These are phyloP conservation scores for Prunella vulgaris DNA, from an alignment of 257 asterid species.

Conservation along the genomic window DNA sequence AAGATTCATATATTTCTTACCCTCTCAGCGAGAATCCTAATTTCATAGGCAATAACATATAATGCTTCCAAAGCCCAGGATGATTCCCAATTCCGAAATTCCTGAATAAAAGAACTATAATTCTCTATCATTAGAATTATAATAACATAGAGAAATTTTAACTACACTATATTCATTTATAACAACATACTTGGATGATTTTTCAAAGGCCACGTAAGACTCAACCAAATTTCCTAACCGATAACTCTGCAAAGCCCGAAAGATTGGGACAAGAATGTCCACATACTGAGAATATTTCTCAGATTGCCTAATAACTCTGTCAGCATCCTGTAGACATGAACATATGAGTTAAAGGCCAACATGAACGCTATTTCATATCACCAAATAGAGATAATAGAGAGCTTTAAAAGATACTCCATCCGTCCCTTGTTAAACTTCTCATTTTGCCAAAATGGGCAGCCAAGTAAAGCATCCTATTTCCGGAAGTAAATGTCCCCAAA, in stretches of 20 bases:
- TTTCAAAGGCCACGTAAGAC: slow-evolving; percentile 77
- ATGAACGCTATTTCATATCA: background rate
- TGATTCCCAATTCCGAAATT: slow-evolving; percentile 95
- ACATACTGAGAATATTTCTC: slow-evolving; percentile 67
- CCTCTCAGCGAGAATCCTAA: slow-evolving; percentile 88
- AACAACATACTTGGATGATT: slow-evolving; percentile 78
- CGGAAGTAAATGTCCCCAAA: no score
- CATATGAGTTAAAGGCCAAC: slow-evolving; percentile 12
- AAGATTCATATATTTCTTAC: slow-evolving; percentile 36
- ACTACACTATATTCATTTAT: background rate
- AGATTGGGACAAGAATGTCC: slow-evolving; percentile 68
- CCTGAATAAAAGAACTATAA: slow-evolving; percentile 92
- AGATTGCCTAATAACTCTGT: slow-evolving; percentile 71
- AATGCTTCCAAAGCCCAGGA: slow-evolving; percentile 96
- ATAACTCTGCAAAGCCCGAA: slow-evolving; percentile 84
- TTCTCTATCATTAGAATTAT: slow-evolving; percentile 41
- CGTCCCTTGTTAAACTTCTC: no score
- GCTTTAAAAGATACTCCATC: background rate
- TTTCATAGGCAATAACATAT: slow-evolving; percentile 73
- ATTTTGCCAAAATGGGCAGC: no score
- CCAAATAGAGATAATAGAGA: background rate
- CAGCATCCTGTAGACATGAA: slow-evolving; percentile 60
- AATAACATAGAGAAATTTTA: slow-evolving; percentile 9
- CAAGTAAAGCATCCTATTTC: no score
- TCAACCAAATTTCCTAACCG: slow-evolving; percentile 62